A percentile compares a stretch with the other conserved stretches of the same genome.
Evolutionary conservation across 2,329 filamentous ascomycete genomes (phyloP).

Genomic region (Hypoxylon sp.): DNA sequence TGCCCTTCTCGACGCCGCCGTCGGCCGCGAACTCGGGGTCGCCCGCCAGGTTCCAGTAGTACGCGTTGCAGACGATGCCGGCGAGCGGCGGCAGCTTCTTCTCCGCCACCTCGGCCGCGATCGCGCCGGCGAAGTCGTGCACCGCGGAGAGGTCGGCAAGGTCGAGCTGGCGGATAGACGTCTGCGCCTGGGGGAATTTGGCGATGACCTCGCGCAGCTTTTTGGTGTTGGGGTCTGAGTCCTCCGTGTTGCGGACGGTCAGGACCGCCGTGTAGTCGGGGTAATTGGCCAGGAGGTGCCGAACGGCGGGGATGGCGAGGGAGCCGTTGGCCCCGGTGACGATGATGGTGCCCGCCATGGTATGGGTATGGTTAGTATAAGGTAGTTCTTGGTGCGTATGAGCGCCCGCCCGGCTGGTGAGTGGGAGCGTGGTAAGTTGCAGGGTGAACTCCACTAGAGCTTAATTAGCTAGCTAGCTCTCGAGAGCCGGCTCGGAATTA

Average conservation of each 20-base stretch:
- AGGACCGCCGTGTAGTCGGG: conserved; percentile 47
- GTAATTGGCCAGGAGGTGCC: conserved; percentile 38
- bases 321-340: conserved; percentile 56
- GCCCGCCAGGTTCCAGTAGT: conserved; percentile 53
- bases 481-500: conserved; percentile 5
- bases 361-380: conserved; percentile 1
- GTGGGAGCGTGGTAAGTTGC: conserved; percentile 11
- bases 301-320: conserved; percentile 41
- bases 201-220: conserved; percentile 44
- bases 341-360: conserved; percentile 52
- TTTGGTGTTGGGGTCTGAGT: conserved; percentile 48
- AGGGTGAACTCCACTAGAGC: conserved; percentile 21
- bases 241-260: conserved; percentile 51
- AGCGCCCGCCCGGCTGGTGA: conserved; percentile 6
- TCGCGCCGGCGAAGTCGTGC: conserved; percentile 49
- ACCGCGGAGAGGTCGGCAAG: conserved; percentile 52
- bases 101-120: conserved; percentile 47
- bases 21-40: conserved; percentile 52
- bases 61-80: conserved; percentile 57
- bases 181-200: conserved; percentile 53
- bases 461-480: conserved; percentile 14
- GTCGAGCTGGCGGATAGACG: conserved; percentile 53
- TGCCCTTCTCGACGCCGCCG: conserved; percentile 54
- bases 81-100: conserved; percentile 50
- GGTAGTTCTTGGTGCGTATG: too few species aligned